Evolutionary conservation across 352 stramenopile genomes (phyloP).

Genomic region (Pythium brassicae): DNA sequence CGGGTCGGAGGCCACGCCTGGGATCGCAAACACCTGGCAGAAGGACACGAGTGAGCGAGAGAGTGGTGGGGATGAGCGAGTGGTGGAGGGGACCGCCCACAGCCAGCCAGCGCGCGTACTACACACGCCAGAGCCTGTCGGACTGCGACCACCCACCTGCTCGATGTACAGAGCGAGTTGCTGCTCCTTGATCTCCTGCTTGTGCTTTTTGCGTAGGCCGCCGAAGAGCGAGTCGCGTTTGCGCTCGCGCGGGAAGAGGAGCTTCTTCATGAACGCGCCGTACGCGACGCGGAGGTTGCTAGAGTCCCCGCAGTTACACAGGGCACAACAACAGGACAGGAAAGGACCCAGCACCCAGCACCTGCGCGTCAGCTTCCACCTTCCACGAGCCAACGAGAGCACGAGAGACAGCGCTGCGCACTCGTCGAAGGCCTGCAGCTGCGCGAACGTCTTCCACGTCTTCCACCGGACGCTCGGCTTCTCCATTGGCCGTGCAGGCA

Average conservation of each 20-base stretch:
- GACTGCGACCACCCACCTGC: constrained; percentile 30
- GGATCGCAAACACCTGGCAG: constrained; percentile 48
- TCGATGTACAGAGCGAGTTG: constrained; percentile 72
- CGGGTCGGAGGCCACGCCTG: constrained; percentile 34
- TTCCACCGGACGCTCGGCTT: constrained; percentile 80
- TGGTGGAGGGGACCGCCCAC: no score
- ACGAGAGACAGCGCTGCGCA: constrained; percentile 21
- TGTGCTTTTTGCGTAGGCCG: constrained; percentile 58
- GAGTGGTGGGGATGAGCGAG: no score
- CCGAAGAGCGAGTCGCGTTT: constrained; percentile 73
- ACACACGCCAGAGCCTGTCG: no score
- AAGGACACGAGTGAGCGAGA: constrained; percentile 3
- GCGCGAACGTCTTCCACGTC: constrained; percentile 60
- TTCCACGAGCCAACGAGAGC: neutral
- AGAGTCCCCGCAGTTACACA: no score
- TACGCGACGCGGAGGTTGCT: constrained; percentile 58
- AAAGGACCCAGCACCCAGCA: neutral
- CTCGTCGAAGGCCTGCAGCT: constrained; percentile 72
- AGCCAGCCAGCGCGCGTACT: no score
- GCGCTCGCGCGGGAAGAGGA: constrained; percentile 58
- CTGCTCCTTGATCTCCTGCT: constrained; percentile 65
- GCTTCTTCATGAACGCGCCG: constrained; percentile 45
- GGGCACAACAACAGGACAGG: no score
- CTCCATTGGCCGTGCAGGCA: constrained; percentile 41
- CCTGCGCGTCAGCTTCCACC: neutral